A percentile compares a stretch with the other conserved stretches of the same genome.
phyloP scores from a whole-genome alignment of 805 yeast genomes.

The Starmerella vitae region DNA sequence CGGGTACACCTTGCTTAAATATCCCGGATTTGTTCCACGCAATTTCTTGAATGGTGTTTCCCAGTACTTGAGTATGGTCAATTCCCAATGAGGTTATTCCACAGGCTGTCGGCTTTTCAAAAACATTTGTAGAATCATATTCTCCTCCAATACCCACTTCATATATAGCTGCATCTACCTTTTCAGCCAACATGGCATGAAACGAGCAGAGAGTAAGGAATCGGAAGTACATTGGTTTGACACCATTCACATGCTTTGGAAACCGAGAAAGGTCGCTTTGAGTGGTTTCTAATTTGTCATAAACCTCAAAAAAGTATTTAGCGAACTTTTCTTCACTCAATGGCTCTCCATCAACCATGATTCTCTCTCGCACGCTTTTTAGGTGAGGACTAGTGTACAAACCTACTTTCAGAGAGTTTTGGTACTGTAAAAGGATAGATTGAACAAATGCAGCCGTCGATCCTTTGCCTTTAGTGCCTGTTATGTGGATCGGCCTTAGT shows the following conservation, averaged over 20 bases:
- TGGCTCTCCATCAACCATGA: conserved; percentile 76
- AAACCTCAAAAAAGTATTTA: conserved; percentile 82
- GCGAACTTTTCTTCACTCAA: conserved; percentile 69
- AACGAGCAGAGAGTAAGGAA: conserved; percentile 79
- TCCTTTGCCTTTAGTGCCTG: conserved; percentile 98
- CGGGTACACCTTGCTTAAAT: conserved; percentile 53
- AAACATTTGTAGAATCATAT: conserved; percentile 87
- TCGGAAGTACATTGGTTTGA: conserved; percentile 87
- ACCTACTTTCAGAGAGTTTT: conserved; percentile 48
- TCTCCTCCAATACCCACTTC: conserved; percentile 99
- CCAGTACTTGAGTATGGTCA: conserved; percentile 80
- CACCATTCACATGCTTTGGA: conserved; percentile 60
- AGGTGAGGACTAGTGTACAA: conserved; percentile 94
- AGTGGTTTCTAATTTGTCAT: conserved; percentile 62
- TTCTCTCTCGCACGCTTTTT: conserved; percentile 82
- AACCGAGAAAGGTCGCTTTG: conserved; percentile 42
- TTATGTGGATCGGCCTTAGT: conserved; percentile 74
- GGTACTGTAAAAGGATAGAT: conserved; percentile 58
- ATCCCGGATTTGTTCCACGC: conserved; percentile 97
- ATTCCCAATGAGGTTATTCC: conserved; percentile 82
- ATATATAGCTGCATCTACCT: conserved; percentile 84
- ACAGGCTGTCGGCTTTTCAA: conserved; percentile 64
- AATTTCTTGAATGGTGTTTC: conserved; percentile 73
- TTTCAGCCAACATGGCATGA: conserved; percentile 77
- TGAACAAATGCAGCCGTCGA: conserved; percentile 92